Conservation (phyloP, 2,329 filamentous ascomycete species). For the Claviceps sorghi region DNA sequence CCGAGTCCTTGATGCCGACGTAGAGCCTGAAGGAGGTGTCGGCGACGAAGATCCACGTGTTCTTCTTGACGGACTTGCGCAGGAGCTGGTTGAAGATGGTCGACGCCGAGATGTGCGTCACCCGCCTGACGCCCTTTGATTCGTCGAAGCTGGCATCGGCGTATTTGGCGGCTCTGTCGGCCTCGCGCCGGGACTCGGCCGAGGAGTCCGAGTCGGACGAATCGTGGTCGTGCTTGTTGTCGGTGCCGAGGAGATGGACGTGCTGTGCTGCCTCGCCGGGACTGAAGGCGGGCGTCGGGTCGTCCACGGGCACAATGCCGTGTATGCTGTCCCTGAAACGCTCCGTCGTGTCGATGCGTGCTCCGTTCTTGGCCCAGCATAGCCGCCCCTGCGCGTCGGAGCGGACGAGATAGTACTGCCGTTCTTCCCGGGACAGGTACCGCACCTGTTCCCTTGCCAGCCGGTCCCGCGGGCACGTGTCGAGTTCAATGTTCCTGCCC, state of each 20-base stretch:
- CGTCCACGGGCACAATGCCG: constrained; percentile 51
- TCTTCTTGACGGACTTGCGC: constrained; percentile 65
- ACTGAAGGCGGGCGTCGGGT: constrained; percentile 41
- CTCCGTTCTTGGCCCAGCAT: constrained; percentile 76
- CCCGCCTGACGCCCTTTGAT: constrained; percentile 37
- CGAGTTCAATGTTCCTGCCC: constrained; percentile 54
- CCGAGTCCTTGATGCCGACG: constrained; percentile 77
- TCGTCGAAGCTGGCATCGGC: constrained; percentile 48
- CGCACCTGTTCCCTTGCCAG: constrained; percentile 68
- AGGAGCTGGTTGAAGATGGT: constrained; percentile 67
- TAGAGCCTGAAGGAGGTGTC: constrained; percentile 77
- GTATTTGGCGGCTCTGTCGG: constrained; percentile 49
- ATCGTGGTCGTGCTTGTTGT: constrained; percentile 6
- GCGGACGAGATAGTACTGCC: constrained; percentile 64
- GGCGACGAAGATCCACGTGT: constrained; percentile 88
- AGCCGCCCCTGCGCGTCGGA: constrained; percentile 61
- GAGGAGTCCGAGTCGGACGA: constrained; percentile 22
- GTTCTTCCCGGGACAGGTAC: constrained; percentile 71
- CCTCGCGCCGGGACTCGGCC: constrained; percentile 34
- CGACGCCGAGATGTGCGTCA: constrained; percentile 52
- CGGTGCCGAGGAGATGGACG: constrained; percentile 4
- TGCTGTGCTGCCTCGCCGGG: constrained; percentile 8
- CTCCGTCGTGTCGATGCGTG: constrained; percentile 60
- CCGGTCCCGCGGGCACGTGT: constrained; percentile 56
- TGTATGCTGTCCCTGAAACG: constrained; percentile 67